A percentile compares a stretch with the other conserved stretches of the same genome.
Evolutionary conservation across 1,284 basidiomycete genomes (phyloP).

Genomic region (Taiwanofungus camphoratus): DNA sequence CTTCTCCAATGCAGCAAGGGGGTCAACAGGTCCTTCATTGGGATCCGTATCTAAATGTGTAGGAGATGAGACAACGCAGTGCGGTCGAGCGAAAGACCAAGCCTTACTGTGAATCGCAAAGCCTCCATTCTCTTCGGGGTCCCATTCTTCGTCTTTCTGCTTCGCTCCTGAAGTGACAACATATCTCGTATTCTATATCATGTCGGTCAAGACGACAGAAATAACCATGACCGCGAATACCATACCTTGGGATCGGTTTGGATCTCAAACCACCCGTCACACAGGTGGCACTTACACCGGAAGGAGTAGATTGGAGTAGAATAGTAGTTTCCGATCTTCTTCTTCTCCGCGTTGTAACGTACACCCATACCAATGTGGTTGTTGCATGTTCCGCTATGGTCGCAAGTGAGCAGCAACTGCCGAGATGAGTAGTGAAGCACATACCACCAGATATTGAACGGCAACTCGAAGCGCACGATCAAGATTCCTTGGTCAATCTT

Average conservation of each 20-base stretch:
- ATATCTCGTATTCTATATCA: slow-evolving; percentile 82
- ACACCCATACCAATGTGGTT: slow-evolving; percentile 96
- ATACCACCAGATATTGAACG: slow-evolving; percentile 98
- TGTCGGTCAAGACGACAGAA: neutral
- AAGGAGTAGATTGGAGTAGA: slow-evolving; percentile 93
- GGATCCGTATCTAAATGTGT: slow-evolving; percentile 68
- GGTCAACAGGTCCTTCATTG: slow-evolving; percentile 58
- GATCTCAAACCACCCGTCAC: slow-evolving; percentile 92
- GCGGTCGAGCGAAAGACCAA: neutral
- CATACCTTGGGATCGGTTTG: slow-evolving; percentile 92
- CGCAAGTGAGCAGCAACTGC: neutral
- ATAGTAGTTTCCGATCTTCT: slow-evolving; percentile 93
- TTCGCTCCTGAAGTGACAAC: slow-evolving; percentile 88
- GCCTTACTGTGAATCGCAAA: slow-evolving; percentile 78
- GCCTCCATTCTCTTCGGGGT: slow-evolving; percentile 92
- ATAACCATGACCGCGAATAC: neutral
- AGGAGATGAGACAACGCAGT: slow-evolving; percentile 1
- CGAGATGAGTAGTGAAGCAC: slow-evolving; percentile 21
- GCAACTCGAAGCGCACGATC: slow-evolving; percentile 89
- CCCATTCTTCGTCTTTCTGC: slow-evolving; percentile 92
- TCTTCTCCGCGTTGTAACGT: slow-evolving; percentile 98
- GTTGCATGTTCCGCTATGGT: slow-evolving; percentile 75
- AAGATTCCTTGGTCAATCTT: slow-evolving; percentile 93
- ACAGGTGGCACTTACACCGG: slow-evolving; percentile 94
- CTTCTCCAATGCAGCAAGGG: slow-evolving; percentile 87